Evolutionary conservation across 2,329 filamentous ascomycete species (phyloP).

Genomic region (Hymenoscyphus albidus): DNA sequence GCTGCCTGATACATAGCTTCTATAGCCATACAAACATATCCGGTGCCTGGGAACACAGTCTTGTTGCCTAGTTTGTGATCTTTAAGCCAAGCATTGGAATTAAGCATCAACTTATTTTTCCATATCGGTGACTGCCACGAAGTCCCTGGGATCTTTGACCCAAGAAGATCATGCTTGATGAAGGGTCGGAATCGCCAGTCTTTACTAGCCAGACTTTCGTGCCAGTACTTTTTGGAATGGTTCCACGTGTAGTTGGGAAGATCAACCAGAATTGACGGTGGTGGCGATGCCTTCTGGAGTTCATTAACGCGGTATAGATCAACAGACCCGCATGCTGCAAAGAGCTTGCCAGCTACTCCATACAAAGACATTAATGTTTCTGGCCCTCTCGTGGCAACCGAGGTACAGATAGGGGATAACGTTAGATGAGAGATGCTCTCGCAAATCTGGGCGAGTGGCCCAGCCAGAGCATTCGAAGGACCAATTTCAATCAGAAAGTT

Average conservation of each 20-base stretch:
- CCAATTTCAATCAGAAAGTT: slow-evolving; percentile 34
- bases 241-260: slow-evolving; percentile 54
- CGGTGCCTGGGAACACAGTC: slow-evolving; percentile 43
- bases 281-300: too few species aligned
- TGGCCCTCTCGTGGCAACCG: slow-evolving; percentile 47
- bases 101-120: slow-evolving; percentile 29
- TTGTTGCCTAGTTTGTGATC: slow-evolving; percentile 48
- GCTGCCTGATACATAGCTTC: slow-evolving; percentile 16
- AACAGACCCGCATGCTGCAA: too few species aligned
- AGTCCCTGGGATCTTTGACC: slow-evolving; percentile 30
- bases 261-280: slow-evolving; percentile 31
- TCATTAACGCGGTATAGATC: too few species aligned
- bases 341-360: slow-evolving; percentile 36
- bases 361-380: slow-evolving; percentile 43
- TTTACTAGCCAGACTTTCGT: slow-evolving; percentile 47
- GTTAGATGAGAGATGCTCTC: neutral
- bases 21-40: slow-evolving; percentile 21
- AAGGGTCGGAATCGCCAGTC: slow-evolving; percentile 45
- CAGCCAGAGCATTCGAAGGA: slow-evolving; percentile 34
- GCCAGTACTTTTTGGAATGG: slow-evolving; percentile 48
- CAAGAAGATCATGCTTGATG: slow-evolving; percentile 41
- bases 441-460: slow-evolving; percentile 31
- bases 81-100: slow-evolving; percentile 49
- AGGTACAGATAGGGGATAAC: slow-evolving; percentile 8
- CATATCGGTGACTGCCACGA: slow-evolving; percentile 24